Evolutionary conservation across 768 basidiomycete genomes (phyloP).

Genomic region (Hericium coralloides): DNA sequence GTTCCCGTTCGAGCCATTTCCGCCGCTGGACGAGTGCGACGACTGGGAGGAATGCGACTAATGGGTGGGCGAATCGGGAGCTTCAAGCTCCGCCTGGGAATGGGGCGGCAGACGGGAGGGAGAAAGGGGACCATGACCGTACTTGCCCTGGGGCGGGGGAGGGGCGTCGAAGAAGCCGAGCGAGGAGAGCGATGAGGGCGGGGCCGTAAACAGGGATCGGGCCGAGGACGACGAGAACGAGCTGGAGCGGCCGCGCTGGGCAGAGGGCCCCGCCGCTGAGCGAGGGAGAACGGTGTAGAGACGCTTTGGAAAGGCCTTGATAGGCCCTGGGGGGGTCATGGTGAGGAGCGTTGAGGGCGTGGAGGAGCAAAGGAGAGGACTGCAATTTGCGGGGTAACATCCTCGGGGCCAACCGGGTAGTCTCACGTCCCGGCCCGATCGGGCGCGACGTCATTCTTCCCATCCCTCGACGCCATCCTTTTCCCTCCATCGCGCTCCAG

Average conservation of each 20-base stretch:
- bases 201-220: constrained; percentile 32
- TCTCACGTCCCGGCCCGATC: not conserved
- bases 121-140: constrained; percentile 18
- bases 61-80: constrained; percentile 12
- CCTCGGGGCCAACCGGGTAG: not conserved
- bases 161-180: constrained; percentile 34
- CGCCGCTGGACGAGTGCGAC: not conserved
- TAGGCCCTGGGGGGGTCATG: constrained; percentile 29
- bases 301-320: constrained; percentile 45
- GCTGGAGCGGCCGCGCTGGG: constrained; percentile 33
- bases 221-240: constrained; percentile 25
- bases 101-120: constrained; percentile 38
- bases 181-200: constrained; percentile 20
- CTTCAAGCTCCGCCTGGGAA: constrained; percentile 35
- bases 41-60: not conserved
- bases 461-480: no score
- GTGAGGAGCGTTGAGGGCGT: not conserved
- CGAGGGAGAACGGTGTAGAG: constrained; percentile 37
- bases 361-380: not conserved
- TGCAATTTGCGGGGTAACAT: no score
- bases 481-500: no score
- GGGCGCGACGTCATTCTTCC: no score
- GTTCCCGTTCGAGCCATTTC: constrained; percentile 20
- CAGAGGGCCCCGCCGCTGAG: constrained; percentile 14
- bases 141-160: constrained; percentile 27